Base-by-base conservation (phyloP, 2,329 filamentous ascomycete genomes). In the Emmonsia crescens region DNA sequence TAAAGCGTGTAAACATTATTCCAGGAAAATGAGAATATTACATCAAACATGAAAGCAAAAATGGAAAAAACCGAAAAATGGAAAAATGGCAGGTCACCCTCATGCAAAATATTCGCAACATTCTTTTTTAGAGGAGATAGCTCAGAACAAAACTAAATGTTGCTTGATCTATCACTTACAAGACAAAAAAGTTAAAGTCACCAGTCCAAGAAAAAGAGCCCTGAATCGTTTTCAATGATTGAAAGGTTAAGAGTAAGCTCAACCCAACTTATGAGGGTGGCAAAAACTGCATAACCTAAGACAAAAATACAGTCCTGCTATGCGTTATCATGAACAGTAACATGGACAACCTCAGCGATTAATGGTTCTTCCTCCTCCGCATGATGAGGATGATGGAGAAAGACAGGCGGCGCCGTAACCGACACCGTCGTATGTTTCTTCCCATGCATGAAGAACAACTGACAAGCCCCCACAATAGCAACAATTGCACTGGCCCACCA, bases 401-500 rank as follows among this genome's bases (percentile, higher is more conserved):
- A 66, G 60, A 72, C 75, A 33, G 67, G 68, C 1, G 71, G 68
- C 5, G 76, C 66, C 27, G 74, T 68, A 21, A 80, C 71, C 5
- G 70, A 73, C 4, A 74, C 73, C 5, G 67, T 72, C 19, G 75
- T 72, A 61, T 77, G 74, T 59, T 77, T 79, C 64, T 79, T 79
- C 42, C 77, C 76, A 27, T 77, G 76, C 63, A 86, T 79, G 62
- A 80, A 82, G 63, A 81, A 82, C 3, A 84, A 72, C 67, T 87
- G 84, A 10, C 81, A 66, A 5, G 78, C 80, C 36, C 84, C 84
- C 38, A 82, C 60, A 5, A 84, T 67, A 0, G 84, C 84, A 12
- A 86, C 78, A 2, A 82, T 62, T 3, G 79, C 78, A 61, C 82
- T 85, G 21, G 75, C 80, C 83, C 83, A 86, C 83, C 83, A 86